Percentiles rank a stretch among this genome's conserved stretches.
Conservation (phyloP, 1,139 yeast genomes). For the Zygoascus meyerae region DNA sequence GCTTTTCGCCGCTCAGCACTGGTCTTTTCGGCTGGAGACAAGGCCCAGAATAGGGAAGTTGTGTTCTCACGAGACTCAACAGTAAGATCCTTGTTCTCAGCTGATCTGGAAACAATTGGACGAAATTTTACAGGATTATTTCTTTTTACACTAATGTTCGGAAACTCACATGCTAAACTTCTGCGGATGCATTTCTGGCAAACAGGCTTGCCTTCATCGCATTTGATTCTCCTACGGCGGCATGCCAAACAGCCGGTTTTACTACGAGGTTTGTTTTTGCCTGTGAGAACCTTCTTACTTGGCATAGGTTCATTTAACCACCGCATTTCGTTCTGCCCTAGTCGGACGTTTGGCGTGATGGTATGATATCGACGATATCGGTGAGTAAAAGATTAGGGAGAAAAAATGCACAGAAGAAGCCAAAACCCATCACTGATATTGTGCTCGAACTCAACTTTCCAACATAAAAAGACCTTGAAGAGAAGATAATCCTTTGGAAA, state of each 20-base stretch:
- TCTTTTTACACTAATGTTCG: not conserved
- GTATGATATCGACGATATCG: too few species aligned
- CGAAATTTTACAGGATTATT: not conserved
- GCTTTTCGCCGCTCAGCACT: not conserved
- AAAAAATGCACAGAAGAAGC: too few species aligned
- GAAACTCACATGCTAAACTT: not conserved
- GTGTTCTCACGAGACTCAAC: not conserved
- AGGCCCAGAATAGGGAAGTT: not conserved
- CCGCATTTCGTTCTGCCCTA: too few species aligned
- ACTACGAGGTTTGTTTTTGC: not conserved
- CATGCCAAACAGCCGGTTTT: constrained; percentile 9
- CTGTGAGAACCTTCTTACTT: not conserved
- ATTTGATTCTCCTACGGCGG: constrained; percentile 6
- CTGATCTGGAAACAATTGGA: not conserved
- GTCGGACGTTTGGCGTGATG: too few species aligned
- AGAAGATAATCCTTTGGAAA: too few species aligned
- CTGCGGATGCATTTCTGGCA: not conserved
- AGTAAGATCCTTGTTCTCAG: not conserved
- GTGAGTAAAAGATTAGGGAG: too few species aligned
- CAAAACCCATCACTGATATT: too few species aligned
- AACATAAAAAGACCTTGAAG: too few species aligned
- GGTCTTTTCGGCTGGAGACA: not conserved
- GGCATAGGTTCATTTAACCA: not conserved
- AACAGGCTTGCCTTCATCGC: constrained; percentile 6
- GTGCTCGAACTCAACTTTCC: too few species aligned